Base-by-base conservation (phyloP, 495 filamentous ascomycete genomes). In the Aspergillus indologenus region DNA sequence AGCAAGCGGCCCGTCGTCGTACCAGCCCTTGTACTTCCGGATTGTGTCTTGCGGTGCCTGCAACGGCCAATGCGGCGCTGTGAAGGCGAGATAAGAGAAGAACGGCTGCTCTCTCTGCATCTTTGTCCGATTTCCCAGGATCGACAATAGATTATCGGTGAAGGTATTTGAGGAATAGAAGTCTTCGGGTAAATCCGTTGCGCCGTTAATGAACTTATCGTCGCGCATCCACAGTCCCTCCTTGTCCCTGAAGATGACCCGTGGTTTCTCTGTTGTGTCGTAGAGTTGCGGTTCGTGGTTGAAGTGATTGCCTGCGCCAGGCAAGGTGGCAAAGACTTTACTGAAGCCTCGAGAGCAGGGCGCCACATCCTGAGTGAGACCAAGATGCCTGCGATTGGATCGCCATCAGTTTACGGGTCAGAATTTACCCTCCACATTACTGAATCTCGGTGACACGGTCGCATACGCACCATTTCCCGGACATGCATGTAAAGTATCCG, bases 301-400 rank as follows among this genome's bases (percentile, higher is more conserved):
- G 59, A 81, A 69, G 43, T 67, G 67, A 53, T 58, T 69, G 54
- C 66, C 72, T 47, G 69, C 73, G 1, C 74, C 79, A 1, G 78
- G 74, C 21, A 80, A 65, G n/a, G n/a, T n/a, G n/a, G n/a, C n/a
- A n/a, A n/a, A n/a, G n/a, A n/a, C n/a, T n/a, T 67, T 73, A 12
- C 75, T 70, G 52, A 83, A 81, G 0, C 80, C 79, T 15, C 79
- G n/a, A n/a, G n/a, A n/a, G n/a, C n/a, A n/a, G n/a, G n/a, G n/a
- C n/a, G n/a, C n/a, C n/a, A n/a, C n/a, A n/a, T n/a, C n/a, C n/a
- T n/a, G n/a, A n/a, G n/a, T n/a, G n/a, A n/a, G n/a, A n/a, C n/a
- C n/a, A n/a, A n/a, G n/a, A n/a, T n/a, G n/a, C n/a, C n/a, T n/a
- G n/a, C n/a, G n/a, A n/a, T n/a, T n/a, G n/a, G n/a, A n/a, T n/a